A percentile compares a stretch with the other conserved stretches of the same genome.
These are phyloP conservation scores for Datura wrightii DNA, from an alignment of 257 asterid species.

Conservation along the genomic window DNA sequence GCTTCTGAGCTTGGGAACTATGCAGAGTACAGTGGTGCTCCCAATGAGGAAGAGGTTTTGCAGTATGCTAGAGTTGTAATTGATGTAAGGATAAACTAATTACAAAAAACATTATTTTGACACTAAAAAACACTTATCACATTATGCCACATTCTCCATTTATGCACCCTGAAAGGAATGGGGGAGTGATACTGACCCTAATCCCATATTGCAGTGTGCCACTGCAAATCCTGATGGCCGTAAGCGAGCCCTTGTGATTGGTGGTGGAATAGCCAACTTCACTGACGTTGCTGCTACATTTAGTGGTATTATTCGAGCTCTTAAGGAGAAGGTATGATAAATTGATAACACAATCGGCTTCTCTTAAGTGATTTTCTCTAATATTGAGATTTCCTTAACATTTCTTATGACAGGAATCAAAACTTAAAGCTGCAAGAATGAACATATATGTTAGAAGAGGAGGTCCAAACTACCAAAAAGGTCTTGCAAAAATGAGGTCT, in stretches of 20 bases:
- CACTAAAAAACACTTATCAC: background rate
- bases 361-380: background rate
- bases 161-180: background rate
- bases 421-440: slow-evolving; percentile 95
- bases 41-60: slow-evolving; percentile 93
- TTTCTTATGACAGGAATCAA: slow-evolving; percentile 63
- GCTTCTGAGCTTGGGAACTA: slow-evolving; percentile 97
- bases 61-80: slow-evolving; percentile 96
- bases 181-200: background rate
- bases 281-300: slow-evolving; percentile 95
- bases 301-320: slow-evolving; percentile 89
- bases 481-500: slow-evolving; percentile 87
- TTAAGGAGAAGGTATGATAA: slow-evolving; percentile 73
- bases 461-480: slow-evolving; percentile 94
- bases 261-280: slow-evolving; percentile 97
- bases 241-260: slow-evolving; percentile 88
- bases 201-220: slow-evolving; percentile 68
- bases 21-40: slow-evolving; percentile 98
- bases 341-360: background rate
- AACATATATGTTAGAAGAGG: slow-evolving; percentile 86
- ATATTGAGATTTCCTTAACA: background rate
- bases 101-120: background rate
- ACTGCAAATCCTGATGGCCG: slow-evolving; percentile 91
- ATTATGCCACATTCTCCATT: background rate
- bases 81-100: slow-evolving; percentile 63